Base-by-base conservation (phyloP, 345 rosid species). In the Syzygium jambos region DNA sequence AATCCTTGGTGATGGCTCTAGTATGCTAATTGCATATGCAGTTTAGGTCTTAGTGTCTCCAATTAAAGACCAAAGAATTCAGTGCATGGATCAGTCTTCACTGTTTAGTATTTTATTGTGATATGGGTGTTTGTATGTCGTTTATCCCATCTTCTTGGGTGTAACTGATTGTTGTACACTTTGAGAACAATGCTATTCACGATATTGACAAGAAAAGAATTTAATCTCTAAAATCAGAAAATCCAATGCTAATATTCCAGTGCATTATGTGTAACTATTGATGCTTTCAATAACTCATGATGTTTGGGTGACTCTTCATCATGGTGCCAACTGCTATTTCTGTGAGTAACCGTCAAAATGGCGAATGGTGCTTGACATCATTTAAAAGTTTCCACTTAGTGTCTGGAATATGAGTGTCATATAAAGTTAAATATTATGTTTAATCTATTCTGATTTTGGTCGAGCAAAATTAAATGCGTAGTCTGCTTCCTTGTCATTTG, bases 11-110 rank as follows among this genome's bases (percentile, higher is more conserved):
- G 87, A 85, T 86, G 84, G 87, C 88, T 83, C 88, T 89, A 88
- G 30, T 91, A 89, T 87, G 90, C 93, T 90, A 92, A 94, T 93
- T 91, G 89, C 90, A 89, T 88, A 86, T 91, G 90, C 87, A 92
- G 85, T 55, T 85, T 93, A 91, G 93, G 92, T 86, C 52, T 89
- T 85, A 90, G 52, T 87, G 23, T 80, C 80, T 73, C 80, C 80
- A 73, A 73, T 73, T 34, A 73, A 73, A 73, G 80, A 73, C 80
- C 25, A 73, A 38, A 73, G 80, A 73, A 38, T 91, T 88, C 88
- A 88, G 92, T 90, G 87, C 88, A 88, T 89, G 88, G 88, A 91
- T 90, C 90, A 84, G 63, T 90, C 84, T 90, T 93, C 88, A 87
- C 88, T 90, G 90, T 88, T 86, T 77, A 86, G 88, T 86, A 84